These are phyloP conservation scores for Tuber indicum DNA, from an alignment of 495 filamentous ascomycete species.

Conservation along the genomic window DNA sequence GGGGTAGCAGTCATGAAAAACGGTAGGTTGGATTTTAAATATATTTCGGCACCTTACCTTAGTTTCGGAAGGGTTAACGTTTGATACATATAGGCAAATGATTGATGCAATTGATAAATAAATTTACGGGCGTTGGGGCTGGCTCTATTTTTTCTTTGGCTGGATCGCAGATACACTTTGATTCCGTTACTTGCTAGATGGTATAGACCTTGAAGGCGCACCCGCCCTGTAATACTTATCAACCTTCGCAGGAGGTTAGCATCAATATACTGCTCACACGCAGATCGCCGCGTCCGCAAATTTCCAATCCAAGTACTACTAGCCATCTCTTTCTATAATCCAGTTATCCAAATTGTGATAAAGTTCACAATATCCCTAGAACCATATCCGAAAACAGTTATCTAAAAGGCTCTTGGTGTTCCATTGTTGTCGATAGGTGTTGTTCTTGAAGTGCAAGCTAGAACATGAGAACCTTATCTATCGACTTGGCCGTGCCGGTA, in stretches of 20 bases:
- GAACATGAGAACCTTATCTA: background rate
- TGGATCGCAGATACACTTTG: background rate
- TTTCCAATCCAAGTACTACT: background rate
- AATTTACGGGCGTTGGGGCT: background rate
- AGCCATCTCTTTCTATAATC: background rate
- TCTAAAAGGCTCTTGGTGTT: background rate
- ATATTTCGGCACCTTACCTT: background rate
- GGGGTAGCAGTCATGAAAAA: constrained; percentile 69
- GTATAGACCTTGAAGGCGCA: background rate
- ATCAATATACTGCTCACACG: background rate
- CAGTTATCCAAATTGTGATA: background rate
- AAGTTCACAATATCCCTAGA: background rate
- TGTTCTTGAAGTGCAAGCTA: background rate
- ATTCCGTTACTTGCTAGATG: background rate
- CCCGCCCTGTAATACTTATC: background rate
- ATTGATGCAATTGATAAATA: background rate
- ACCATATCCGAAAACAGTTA: background rate
- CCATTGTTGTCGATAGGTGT: background rate
- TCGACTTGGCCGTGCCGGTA: background rate
- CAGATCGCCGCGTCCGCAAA: background rate
- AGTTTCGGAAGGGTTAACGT: background rate
- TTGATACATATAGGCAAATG: background rate
- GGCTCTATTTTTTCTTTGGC: background rate
- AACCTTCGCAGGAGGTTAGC: background rate
- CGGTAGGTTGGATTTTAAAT: background rate